phyloP scores from a whole-genome alignment of 768 basidiomycete genomes.

The Lyophyllum atratum region DNA sequence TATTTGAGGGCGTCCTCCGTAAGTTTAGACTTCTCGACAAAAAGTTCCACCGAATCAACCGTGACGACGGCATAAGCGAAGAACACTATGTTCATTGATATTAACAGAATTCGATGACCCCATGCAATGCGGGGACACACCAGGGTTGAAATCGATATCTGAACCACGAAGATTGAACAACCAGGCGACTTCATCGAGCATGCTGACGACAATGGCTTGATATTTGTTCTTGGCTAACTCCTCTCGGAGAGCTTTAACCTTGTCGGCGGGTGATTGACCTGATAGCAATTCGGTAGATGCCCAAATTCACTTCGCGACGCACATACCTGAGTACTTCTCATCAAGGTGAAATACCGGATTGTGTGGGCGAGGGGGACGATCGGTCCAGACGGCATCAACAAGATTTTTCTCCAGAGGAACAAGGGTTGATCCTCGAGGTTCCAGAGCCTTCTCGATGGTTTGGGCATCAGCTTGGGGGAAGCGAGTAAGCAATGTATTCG shows the following conservation, averaged over 20 bases:
- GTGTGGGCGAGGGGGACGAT: conserved; percentile 68
- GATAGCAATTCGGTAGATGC: background rate
- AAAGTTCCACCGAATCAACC: conserved; percentile 58
- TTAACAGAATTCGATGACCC: background rate
- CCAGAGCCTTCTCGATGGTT: conserved; percentile 57
- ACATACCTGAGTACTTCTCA: conserved; percentile 69
- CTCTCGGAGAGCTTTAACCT: conserved; percentile 67
- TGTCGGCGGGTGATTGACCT: conserved; percentile 66
- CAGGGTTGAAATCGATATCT: conserved; percentile 86
- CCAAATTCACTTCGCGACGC: background rate
- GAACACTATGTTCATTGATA: conserved; percentile 59
- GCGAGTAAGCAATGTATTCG: background rate
- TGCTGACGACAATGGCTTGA: conserved; percentile 80
- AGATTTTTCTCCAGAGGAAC: conserved; percentile 72
- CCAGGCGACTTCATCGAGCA: conserved; percentile 96
- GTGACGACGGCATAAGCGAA: conserved; percentile 89
- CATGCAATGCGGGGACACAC: conserved; percentile 23
- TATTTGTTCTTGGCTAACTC: conserved; percentile 62
- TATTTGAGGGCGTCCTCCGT: conserved; percentile 41
- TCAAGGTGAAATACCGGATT: conserved; percentile 70
- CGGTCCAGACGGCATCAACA: conserved; percentile 79
- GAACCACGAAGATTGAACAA: conserved; percentile 89
- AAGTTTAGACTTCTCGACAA: conserved; percentile 61
- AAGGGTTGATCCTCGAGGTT: conserved; percentile 54
- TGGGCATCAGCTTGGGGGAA: conserved; percentile 60